Percentiles rank a stretch among this genome's conserved stretches.
Conservation (phyloP, 805 yeast genomes). For the Saccharomycopsis amapae region DNA sequence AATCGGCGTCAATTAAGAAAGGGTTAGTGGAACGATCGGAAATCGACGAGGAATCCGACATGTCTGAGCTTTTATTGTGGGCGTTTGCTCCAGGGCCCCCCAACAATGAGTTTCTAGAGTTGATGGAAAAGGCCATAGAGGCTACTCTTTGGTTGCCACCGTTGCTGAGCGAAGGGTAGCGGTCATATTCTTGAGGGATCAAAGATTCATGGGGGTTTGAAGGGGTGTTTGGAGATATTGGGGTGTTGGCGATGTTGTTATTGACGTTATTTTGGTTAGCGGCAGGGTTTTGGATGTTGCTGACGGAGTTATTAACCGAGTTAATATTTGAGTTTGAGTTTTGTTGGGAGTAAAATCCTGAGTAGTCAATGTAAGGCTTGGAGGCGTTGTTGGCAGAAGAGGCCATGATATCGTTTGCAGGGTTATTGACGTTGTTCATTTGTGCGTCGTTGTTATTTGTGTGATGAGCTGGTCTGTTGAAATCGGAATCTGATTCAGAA, state of each 20-base stretch:
- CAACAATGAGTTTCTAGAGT: conserved; percentile 27
- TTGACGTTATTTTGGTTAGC: conserved; percentile 25
- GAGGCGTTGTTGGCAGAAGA: not conserved
- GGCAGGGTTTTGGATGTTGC: conserved; percentile 15
- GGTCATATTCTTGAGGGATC: conserved; percentile 52
- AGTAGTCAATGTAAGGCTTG: conserved; percentile 36
- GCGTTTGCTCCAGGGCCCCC: conserved; percentile 1
- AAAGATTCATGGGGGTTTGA: conserved; percentile 25
- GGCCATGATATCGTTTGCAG: conserved; percentile 10
- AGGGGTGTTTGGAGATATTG: conserved; percentile 22
- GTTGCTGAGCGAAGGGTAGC: conserved; percentile 56
- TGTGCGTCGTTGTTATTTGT: not conserved
- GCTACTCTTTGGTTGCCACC: conserved; percentile 48
- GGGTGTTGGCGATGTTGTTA: conserved; percentile 72
- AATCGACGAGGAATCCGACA: conserved; percentile 21
- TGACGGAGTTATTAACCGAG: conserved; percentile 25
- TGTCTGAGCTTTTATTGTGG: conserved; percentile 15
- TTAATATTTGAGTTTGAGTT: conserved; percentile 25
- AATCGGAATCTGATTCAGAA: conserved; percentile 13
- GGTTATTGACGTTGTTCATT: conserved; percentile 10
- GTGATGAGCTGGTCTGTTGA: not conserved
- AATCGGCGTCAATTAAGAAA: conserved; percentile 51
- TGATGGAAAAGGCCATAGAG: conserved; percentile 31
- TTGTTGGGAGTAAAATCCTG: conserved; percentile 36
- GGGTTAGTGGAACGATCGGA: conserved; percentile 32